Evolutionary conservation across 106 monocot genomes (phyloP).

Genomic region (Vanilla planifolia): DNA sequence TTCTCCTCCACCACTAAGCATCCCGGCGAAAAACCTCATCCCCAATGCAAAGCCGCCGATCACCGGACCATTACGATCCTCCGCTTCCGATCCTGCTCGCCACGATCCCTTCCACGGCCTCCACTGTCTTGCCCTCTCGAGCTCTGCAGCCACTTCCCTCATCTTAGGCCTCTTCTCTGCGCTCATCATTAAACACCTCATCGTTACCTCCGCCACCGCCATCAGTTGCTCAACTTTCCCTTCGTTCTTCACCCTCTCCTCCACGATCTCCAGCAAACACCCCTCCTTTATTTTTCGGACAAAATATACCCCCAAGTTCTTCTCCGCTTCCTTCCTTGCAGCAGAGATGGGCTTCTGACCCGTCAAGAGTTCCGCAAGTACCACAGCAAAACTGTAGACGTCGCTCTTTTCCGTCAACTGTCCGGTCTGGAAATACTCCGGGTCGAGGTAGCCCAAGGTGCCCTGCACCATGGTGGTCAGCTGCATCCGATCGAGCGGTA

Average conservation of each 20-base stretch:
- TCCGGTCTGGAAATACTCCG: conserved; percentile 31
- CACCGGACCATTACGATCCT: no score
- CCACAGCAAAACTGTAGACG: conserved; percentile 43
- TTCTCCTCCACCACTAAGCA: no score
- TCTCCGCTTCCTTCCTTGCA: neutral
- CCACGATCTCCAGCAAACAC: conserved; percentile 3
- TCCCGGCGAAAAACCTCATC: no score
- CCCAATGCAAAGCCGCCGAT: no score
- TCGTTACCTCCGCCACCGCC: conserved; percentile 17
- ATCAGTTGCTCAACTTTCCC: neutral
- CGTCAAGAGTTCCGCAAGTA: conserved; percentile 28
- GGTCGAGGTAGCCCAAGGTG: conserved; percentile 42
- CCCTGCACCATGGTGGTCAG: conserved; percentile 29
- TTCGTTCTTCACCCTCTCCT: conserved; percentile 3
- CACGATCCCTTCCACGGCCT: no score
- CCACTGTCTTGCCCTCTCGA: conserved; percentile 11
- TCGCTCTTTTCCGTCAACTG: conserved; percentile 41
- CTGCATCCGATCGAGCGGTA: conserved; percentile 6
- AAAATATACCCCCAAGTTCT: conserved; percentile 15
- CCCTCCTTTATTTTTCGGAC: neutral
- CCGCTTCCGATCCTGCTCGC: no score
- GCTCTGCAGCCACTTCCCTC: conserved; percentile 25
- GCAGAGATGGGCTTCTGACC: conserved; percentile 11
- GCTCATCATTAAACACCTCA: conserved; percentile 13
- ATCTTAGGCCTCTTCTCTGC: conserved; percentile 23